Evolutionary conservation across 2,329 filamentous ascomycete genomes (phyloP).

Genomic region (Botryotinia narcissicola): DNA sequence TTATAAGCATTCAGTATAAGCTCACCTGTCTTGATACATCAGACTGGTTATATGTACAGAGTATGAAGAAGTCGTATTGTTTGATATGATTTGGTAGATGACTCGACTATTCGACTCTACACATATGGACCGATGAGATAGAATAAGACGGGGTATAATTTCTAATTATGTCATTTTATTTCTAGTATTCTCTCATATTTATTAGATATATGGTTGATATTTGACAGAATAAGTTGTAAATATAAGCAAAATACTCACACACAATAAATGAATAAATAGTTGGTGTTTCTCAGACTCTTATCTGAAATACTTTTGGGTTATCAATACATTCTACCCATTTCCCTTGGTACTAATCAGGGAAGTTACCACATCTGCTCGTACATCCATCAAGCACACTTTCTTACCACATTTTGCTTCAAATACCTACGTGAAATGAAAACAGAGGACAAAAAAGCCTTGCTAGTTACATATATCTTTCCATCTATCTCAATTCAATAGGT

Average conservation of each 20-base stretch:
- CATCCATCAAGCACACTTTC: too few relatives aligned
- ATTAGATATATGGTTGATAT: background rate
- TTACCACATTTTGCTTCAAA: background rate
- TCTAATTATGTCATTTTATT: background rate
- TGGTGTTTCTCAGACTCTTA: background rate
- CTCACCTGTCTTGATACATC: constrained; percentile 1
- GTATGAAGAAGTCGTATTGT: background rate
- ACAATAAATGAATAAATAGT: background rate
- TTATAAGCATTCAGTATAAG: background rate
- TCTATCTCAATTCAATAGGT: background rate
- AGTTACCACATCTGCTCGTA: background rate
- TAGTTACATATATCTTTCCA: background rate
- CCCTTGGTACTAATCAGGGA: too few relatives aligned
- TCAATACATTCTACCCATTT: too few relatives aligned
- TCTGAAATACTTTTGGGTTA: background rate
- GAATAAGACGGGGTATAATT: background rate
- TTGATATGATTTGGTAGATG: background rate
- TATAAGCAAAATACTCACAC: background rate
- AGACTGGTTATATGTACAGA: background rate
- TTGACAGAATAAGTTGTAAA: too few relatives aligned
- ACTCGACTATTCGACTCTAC: background rate
- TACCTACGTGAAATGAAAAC: background rate
- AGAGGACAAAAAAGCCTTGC: background rate
- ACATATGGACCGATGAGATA: background rate
- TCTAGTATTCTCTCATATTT: background rate